Conservation (phyloP, 2,329 filamentous ascomycete species). For the Hortaea sp. region DNA sequence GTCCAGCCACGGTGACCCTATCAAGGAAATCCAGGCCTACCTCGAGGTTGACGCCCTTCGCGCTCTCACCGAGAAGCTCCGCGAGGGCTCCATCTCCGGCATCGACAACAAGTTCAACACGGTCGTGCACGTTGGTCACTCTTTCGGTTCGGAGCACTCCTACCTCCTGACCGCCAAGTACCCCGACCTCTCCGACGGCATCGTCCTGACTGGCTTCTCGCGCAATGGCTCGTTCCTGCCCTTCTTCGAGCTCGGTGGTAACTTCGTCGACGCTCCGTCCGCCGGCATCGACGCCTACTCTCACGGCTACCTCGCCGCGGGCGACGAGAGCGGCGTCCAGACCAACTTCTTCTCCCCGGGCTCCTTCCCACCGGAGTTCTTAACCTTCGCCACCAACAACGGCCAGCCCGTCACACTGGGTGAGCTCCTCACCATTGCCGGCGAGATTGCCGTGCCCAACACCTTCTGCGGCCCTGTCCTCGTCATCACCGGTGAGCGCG, state of each 20-base stretch:
- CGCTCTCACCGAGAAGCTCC: conserved; percentile 42
- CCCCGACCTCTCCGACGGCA: conserved; percentile 46
- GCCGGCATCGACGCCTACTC: conserved; percentile 22
- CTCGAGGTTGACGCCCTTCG: conserved; percentile 50
- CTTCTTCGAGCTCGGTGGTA: conserved; percentile 21
- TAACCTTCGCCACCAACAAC: conserved; percentile 35
- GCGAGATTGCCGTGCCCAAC: conserved; percentile 24
- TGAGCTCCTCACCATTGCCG: conserved; percentile 48
- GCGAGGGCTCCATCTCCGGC: conserved; percentile 35
- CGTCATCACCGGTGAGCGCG: conserved; percentile 50
- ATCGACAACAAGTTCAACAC: conserved; percentile 32
- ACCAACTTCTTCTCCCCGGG: conserved; percentile 40
- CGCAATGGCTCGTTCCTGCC: conserved; percentile 37
- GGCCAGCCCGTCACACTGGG: conserved; percentile 50
- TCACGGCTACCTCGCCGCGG: conserved; percentile 46
- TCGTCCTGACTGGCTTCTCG: conserved; percentile 53
- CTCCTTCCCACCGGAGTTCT: conserved; percentile 46
- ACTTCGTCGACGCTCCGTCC: conserved; percentile 24
- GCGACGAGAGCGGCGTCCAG: conserved; percentile 40
- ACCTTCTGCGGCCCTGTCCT: conserved; percentile 46
- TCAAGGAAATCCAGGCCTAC: conserved; percentile 49
- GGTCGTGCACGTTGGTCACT: conserved; percentile 53
- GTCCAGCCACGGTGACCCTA: conserved; percentile 48
- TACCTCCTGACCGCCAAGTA: conserved; percentile 45
- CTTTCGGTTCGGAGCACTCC: conserved; percentile 50